Percentiles rank a stretch among this genome's conserved stretches.
phyloP scores from a whole-genome alignment of 192 early-diverging fungal species.

The Gigaspora rosea region DNA sequence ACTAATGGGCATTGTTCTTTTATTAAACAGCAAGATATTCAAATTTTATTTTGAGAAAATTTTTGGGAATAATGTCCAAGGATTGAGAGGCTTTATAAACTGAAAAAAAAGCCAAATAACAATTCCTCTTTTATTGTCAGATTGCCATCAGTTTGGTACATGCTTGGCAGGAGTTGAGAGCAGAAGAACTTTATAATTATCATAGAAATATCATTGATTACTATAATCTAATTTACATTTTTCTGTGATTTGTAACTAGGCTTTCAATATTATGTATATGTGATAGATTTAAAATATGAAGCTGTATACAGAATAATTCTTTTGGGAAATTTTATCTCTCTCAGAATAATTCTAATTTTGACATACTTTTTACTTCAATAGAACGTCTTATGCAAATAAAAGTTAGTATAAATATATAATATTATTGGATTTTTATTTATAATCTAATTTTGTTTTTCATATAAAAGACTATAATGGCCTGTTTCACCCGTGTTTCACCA shows the following conservation, averaged over 20 bases:
- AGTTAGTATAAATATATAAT: conserved; percentile 26
- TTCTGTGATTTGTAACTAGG: conserved; percentile 1
- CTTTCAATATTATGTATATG: conserved; percentile 19
- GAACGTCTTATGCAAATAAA: conserved; percentile 19
- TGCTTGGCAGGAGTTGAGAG: no score
- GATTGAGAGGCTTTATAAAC: no score
- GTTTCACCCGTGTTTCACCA: no score
- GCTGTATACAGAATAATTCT: conserved; percentile 13
- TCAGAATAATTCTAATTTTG: not conserved
- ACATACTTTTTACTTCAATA: not conserved
- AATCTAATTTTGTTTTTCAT: conserved; percentile 1
- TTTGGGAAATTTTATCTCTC: conserved; percentile 24
- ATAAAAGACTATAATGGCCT: conserved; percentile 18
- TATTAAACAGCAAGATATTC: no score
- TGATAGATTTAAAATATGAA: conserved; percentile 19
- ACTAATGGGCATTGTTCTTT: no score
- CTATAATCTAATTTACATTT: conserved; percentile 4
- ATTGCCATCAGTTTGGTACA: no score
- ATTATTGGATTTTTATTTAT: conserved; percentile 25
- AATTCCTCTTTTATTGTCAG: no score
- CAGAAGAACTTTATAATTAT: not conserved
- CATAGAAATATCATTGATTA: not conserved
- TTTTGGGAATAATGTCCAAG: no score
- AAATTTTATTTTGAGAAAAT: no score
- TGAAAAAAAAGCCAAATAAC: no score